Conservation (phyloP, 495 filamentous ascomycete species). For the Chaetomium cochliodes region DNA sequence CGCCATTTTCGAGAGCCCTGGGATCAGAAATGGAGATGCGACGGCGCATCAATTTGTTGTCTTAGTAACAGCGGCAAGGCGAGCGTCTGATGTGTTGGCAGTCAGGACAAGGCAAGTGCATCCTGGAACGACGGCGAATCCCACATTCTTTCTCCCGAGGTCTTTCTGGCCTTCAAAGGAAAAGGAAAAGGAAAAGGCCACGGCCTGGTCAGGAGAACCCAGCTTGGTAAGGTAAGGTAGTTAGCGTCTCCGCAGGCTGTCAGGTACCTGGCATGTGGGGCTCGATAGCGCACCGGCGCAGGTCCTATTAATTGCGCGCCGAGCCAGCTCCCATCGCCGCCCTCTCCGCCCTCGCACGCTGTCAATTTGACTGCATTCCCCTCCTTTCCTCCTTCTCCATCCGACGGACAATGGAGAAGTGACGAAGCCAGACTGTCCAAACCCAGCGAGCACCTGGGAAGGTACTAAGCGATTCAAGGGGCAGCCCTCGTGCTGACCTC, state of each 20-base stretch:
- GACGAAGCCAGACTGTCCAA: neutral
- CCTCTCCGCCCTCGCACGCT: neutral
- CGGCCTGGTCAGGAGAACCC: neutral
- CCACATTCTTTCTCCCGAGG: neutral
- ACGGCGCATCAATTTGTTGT: neutral
- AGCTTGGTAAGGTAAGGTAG: no score
- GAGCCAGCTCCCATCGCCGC: slow-evolving; percentile 10
- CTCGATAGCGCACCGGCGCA: neutral
- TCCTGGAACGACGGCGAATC: neutral
- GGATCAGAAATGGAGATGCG: neutral
- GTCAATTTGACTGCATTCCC: neutral
- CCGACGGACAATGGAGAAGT: slow-evolving; percentile 3
- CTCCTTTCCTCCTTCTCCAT: neutral
- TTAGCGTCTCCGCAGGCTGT: slow-evolving; percentile 10
- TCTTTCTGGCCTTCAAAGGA: no score
- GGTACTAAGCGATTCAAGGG: slow-evolving; percentile 1
- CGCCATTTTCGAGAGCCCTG: neutral
- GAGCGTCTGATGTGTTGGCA: neutral
- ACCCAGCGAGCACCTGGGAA: neutral
- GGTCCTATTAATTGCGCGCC: slow-evolving; percentile 10
- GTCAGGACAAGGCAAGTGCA: neutral
- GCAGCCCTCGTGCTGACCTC: neutral
- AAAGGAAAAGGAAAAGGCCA: no score
- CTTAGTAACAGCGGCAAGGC: neutral
- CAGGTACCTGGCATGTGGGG: slow-evolving; percentile 8